A percentile compares a stretch with the other conserved stretches of the same genome.
phyloP scores from a whole-genome alignment of 768 basidiomycete genomes.

The Tricholoma bakamatsutake region DNA sequence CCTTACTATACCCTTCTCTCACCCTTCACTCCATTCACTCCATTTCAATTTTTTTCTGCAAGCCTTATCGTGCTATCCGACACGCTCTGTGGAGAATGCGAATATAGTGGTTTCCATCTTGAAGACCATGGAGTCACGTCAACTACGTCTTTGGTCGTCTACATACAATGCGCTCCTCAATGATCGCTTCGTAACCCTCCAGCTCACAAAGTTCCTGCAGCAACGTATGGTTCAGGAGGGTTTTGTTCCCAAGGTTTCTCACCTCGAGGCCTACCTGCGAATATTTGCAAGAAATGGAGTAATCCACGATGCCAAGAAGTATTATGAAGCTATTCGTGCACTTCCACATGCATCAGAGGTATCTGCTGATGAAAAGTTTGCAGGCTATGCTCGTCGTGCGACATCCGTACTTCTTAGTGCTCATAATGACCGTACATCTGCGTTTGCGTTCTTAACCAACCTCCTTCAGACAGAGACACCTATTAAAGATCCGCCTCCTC shows the following conservation, averaged over 20 bases:
- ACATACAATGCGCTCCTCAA: constrained; percentile 42
- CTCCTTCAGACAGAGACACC: constrained; percentile 18
- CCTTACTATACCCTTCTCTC: constrained; percentile 21
- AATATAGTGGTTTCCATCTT: constrained; percentile 36
- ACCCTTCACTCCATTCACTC: constrained; percentile 20
- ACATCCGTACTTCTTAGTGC: constrained; percentile 39
- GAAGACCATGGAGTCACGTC: constrained; percentile 40
- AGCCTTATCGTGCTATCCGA: constrained; percentile 38
- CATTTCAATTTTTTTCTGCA: constrained; percentile 52
- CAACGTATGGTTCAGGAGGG: constrained; percentile 35
- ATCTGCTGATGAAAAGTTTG: constrained; percentile 1
- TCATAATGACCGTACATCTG: constrained; percentile 35
- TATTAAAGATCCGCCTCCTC: not conserved
- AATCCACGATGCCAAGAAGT: constrained; percentile 35
- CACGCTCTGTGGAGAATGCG: constrained; percentile 33
- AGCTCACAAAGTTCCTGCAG: constrained; percentile 43
- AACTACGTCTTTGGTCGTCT: constrained; percentile 31
- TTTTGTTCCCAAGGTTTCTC: constrained; percentile 31
- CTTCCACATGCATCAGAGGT: not conserved
- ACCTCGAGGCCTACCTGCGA: constrained; percentile 45
- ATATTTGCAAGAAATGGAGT: constrained; percentile 40
- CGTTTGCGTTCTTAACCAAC: constrained; percentile 39
- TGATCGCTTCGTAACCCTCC: constrained; percentile 45
- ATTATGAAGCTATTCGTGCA: constrained; percentile 32
- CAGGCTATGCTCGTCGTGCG: constrained; percentile 23